Evolutionary conservation across 345 rosid species (phyloP), one percentile per base, ranked within the genome.

Genomic region (Salix koriyanagi): DNA sequence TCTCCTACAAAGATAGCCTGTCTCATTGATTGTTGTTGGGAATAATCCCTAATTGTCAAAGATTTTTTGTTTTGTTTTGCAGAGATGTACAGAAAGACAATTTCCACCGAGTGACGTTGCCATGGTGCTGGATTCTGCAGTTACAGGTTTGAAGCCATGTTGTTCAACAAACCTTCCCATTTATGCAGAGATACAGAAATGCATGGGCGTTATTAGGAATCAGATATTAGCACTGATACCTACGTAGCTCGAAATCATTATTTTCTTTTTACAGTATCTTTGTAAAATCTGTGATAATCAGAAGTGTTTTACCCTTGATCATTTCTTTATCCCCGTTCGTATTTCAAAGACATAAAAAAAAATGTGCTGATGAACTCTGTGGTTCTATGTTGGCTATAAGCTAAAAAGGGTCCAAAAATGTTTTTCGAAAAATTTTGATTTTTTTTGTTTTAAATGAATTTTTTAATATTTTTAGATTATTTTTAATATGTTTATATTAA

Each of bases 1-100:
- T 60, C 14, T 23, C 3, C 6, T 67, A 42, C 60, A 30, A 30
- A 50, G 54, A 28, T 39, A 2, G 12, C 9, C 2, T 64, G 21
- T 19, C 44, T 21, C n/a, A 30, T 30, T 32, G 34, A 75, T 26
- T 67, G 18, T 65, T 30, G 46, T 65, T 13, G 46, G 0, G 6
- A 65, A 21, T 5, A 28, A 46, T 70, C 34, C 76, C 70, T 72
- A 71, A 15, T 70, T 32, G 3, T 46, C 41, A 4, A 32, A 32
- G 34, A 30, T 30, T 30, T 30, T 32, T 3, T 32, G 0, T 32
- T 32, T 32, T 32, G 4, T 32, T 32, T 32, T 87, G 88, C 98
- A 93, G 98, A 93, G 81, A 77, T 93, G 97, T 78, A 90, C 97
- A 71, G 96, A 93, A 77, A 81, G 97, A 77, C 93, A 89, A 69